Evolutionary conservation across 148 eudicot genomes (phyloP).

Genomic region (Silene conica): DNA sequence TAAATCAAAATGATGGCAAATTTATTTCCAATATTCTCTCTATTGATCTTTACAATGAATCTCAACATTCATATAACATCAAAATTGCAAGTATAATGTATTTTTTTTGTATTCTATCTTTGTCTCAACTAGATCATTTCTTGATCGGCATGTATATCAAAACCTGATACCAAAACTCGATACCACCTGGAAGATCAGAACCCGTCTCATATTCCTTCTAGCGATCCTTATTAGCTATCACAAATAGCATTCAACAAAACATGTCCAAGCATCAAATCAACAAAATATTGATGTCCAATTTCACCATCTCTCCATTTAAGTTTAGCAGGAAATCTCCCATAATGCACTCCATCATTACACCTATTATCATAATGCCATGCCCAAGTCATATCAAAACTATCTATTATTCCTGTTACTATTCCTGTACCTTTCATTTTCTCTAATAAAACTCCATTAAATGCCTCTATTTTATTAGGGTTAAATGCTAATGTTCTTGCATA

Average conservation of each 20-base stretch:
- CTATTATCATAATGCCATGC: conserved; percentile 95
- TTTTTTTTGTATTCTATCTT: too few species aligned
- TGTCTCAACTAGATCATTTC: too few species aligned
- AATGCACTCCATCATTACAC: conserved; percentile 93
- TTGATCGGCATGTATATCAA: too few species aligned
- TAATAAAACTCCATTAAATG: conserved; percentile 73
- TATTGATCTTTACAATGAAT: too few species aligned
- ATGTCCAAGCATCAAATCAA: conserved; percentile 94
- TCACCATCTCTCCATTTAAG: conserved; percentile 74
- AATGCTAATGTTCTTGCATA: conserved; percentile 64
- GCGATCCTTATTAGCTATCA: conserved; percentile 29
- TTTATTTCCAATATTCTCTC: too few species aligned
- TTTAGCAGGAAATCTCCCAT: conserved; percentile 87
- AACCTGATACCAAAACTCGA: too few species aligned
- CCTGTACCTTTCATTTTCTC: conserved; percentile 59
- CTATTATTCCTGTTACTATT: conserved; percentile 52
- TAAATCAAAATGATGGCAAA: too few species aligned
- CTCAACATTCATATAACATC: too few species aligned
- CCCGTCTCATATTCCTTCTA: too few species aligned
- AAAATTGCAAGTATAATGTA: too few species aligned
- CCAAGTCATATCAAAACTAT: conserved; percentile 88
- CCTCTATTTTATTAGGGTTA: conserved; percentile 84
- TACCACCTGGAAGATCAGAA: too few species aligned
- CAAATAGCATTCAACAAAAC: conserved; percentile 76
- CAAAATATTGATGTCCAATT: conserved; percentile 95